These are phyloP conservation scores for Yamadazyma takamatsuzukensis DNA, from an alignment of 805 yeast species.

Conservation along the genomic window DNA sequence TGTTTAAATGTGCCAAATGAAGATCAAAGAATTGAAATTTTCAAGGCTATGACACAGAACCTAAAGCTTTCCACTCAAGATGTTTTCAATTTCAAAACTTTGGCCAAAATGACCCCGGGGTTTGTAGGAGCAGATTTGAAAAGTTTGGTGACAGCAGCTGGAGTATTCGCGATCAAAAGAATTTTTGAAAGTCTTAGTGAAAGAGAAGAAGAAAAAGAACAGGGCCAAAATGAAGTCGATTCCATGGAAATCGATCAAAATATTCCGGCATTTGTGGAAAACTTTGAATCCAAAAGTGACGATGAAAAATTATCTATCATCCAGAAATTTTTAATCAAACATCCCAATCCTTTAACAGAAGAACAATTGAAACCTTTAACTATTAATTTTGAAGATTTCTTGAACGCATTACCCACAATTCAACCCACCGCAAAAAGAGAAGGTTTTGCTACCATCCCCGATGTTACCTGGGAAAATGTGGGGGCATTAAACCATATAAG, in stretches of 20 bases:
- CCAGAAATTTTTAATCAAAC: conserved; percentile 65
- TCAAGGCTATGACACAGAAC: conserved; percentile 65
- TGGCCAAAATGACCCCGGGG: conserved; percentile 95
- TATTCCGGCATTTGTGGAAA: conserved; percentile 10
- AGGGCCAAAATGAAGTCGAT: conserved; percentile 13
- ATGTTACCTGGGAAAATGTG: conserved; percentile 91
- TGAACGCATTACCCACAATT: conserved; percentile 81
- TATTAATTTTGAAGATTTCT: conserved; percentile 75
- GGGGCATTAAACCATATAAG: conserved; percentile 83
- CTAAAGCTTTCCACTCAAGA: conserved; percentile 62
- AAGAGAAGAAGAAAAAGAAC: conserved; percentile 28
- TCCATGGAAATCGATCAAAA: conserved; percentile 31
- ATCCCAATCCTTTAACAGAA: conserved; percentile 74
- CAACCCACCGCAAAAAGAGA: conserved; percentile 98
- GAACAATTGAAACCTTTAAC: conserved; percentile 74
- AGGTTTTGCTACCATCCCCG: conserved; percentile 98
- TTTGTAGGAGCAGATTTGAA: conserved; percentile 97
- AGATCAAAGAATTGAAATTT: conserved; percentile 68
- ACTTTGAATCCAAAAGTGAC: conserved; percentile 32
- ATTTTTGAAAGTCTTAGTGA: conserved; percentile 64
- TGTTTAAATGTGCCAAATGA: conserved; percentile 94
- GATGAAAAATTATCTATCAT: conserved; percentile 53
- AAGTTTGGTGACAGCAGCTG: conserved; percentile 92
- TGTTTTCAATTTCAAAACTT: conserved; percentile 57
- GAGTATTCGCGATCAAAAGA: conserved; percentile 88